phyloP scores from a whole-genome alignment of 768 basidiomycete species.

The Auricularia sp. region DNA sequence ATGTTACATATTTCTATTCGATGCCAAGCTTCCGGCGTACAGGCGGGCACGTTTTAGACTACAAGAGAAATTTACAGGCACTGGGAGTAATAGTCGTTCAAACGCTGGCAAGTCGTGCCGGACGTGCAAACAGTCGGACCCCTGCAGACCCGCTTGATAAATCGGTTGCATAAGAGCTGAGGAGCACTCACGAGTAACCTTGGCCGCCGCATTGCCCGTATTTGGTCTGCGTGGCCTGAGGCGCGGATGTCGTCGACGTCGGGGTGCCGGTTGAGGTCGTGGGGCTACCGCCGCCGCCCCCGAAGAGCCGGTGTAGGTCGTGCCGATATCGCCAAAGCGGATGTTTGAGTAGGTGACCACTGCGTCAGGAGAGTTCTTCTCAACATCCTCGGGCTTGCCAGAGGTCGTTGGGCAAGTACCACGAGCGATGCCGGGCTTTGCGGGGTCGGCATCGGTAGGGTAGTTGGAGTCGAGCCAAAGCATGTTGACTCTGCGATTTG shows the following conservation, averaged over 20 bases:
- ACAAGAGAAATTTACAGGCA: not conserved
- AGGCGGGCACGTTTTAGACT: not conserved
- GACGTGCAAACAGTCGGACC: conserved; percentile 10
- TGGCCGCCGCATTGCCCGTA: not conserved
- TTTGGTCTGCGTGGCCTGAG: not conserved
- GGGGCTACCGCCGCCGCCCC: not conserved
- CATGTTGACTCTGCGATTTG: conserved; percentile 30
- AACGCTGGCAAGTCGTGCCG: conserved; percentile 6
- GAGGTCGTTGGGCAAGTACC: conserved; percentile 41
- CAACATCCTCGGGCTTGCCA: conserved; percentile 37
- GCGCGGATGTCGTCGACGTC: not conserved
- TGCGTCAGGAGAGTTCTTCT: conserved; percentile 28
- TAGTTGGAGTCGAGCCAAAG: conserved; percentile 48
- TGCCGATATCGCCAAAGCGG: conserved; percentile 40
- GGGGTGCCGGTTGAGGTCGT: not conserved
- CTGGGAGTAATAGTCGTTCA: not conserved
- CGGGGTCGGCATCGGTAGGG: conserved; percentile 27
- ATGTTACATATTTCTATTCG: too few species aligned
- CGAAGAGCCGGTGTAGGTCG: conserved; percentile 25
- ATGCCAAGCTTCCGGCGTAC: too few species aligned
- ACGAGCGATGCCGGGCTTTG: conserved; percentile 34
- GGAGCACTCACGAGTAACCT: not conserved
- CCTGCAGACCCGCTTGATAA: not conserved
- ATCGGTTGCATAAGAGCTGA: not conserved
- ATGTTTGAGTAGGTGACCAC: conserved; percentile 48